Conservation (phyloP, 768 basidiomycete species). For the Grammothele lineata region DNA sequence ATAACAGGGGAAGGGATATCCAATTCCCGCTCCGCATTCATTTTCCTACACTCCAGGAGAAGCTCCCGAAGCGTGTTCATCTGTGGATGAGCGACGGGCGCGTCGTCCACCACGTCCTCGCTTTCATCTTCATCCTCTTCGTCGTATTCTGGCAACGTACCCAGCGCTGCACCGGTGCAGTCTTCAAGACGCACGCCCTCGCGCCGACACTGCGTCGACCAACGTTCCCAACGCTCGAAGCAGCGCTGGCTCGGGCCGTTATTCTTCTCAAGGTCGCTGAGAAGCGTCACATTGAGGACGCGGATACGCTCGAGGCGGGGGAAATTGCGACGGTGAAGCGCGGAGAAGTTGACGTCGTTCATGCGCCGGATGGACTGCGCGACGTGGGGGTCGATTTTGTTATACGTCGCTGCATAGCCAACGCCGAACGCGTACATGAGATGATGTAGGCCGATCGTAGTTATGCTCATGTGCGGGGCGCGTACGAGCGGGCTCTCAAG, state of each 20-base stretch:
- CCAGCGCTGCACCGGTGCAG: slow-evolving; percentile 65
- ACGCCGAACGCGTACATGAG: slow-evolving; percentile 67
- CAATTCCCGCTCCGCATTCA: slow-evolving; percentile 20
- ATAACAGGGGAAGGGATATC: slow-evolving; percentile 11
- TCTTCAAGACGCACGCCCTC: slow-evolving; percentile 65
- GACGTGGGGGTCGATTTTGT: slow-evolving; percentile 38
- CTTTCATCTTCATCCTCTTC: slow-evolving; percentile 31
- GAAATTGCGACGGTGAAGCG: slow-evolving; percentile 51
- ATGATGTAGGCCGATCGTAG: slow-evolving; percentile 64
- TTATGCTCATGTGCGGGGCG: slow-evolving; percentile 53
- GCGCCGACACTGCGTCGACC: slow-evolving; percentile 53
- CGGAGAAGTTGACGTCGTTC: slow-evolving; percentile 64
- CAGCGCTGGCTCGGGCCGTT: slow-evolving; percentile 41
- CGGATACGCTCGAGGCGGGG: slow-evolving; percentile 58
- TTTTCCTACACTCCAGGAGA: slow-evolving; percentile 52
- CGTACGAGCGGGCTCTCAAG: slow-evolving; percentile 36
- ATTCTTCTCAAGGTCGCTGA: slow-evolving; percentile 53
- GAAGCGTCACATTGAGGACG: slow-evolving; percentile 49
- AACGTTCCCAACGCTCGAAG: slow-evolving; percentile 59
- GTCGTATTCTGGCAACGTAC: slow-evolving; percentile 33
- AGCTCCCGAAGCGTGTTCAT: slow-evolving; percentile 42
- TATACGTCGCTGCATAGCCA: slow-evolving; percentile 43
- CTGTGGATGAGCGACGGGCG: slow-evolving; percentile 7
- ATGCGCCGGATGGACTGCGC: slow-evolving; percentile 39
- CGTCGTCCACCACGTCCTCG: slow-evolving; percentile 20